Evolutionary conservation across 768 basidiomycete species (phyloP), one percentile per base, ranked within the genome.

Genomic region (Hydnomerulius pinastri): DNA sequence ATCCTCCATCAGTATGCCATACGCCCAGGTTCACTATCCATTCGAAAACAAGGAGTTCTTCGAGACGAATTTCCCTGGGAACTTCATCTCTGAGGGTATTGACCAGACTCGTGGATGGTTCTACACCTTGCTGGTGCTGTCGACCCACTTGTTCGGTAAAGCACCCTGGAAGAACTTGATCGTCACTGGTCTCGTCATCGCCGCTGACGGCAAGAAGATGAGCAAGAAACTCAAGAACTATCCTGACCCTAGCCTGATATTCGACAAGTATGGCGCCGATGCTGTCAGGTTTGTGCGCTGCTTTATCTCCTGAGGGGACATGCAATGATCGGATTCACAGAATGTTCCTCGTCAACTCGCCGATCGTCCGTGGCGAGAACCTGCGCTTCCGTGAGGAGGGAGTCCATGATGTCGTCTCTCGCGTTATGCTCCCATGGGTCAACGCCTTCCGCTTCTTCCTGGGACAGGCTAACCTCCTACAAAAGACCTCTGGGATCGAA

Each of bases 61-160:
- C 64, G 85, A 94, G 64, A 73, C 72, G 7, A 84, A 83, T 7
- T 95, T 91, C 76, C 97, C 96, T 2, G 97, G 95, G 4, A 89
- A 98, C 64, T 99, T 99, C 67, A 87, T 98, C 24, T 96, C 90
- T 6, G 97, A 99, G 70, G 96, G 95, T 62, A 96, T 99, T 55
- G 97, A 99, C 69, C 97, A 99, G 72, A 98, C 96, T 23, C 85
- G 97, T 60, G 97, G 97, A 20, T 99, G 97, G 97, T 99, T 99
- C 81, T 99, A 99, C 74, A 98, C 97, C 2, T 73, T 99, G 12
- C 83, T 99, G 35, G 94, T 99, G 4, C 78, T 98, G 21, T 90
- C 91, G n/a, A 97, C 94, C 18, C 95, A 96, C 67, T 77, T 99
- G 44, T 98, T 97, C 64, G 88, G 87, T 38, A 84, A 71, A 48